Evolutionary conservation across 495 filamentous ascomycete genomes (phyloP).

Genomic region (Chaetomium cochliodes): DNA sequence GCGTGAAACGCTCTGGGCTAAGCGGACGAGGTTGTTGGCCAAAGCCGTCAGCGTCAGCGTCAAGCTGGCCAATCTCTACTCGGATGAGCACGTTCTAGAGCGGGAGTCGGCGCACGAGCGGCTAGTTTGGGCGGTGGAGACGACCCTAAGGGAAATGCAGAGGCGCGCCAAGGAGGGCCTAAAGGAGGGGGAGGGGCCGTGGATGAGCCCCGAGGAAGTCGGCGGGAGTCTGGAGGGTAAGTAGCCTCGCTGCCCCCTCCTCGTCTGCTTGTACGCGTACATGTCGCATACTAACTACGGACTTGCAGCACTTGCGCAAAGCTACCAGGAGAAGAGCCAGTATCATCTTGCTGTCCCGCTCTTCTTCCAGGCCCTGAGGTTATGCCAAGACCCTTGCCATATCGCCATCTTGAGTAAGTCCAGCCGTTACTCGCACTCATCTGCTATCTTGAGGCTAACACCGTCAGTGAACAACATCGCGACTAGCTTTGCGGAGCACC

Average conservation of each 20-base stretch:
- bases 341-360: constrained; percentile 82
- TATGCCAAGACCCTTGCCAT: constrained; percentile 65
- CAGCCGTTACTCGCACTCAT: neutral
- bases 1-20: constrained; percentile 54
- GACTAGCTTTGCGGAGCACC: constrained; percentile 63
- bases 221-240: constrained; percentile 68
- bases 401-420: constrained; percentile 68
- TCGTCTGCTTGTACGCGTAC: neutral
- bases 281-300: constrained; percentile 18
- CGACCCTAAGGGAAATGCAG: constrained; percentile 68
- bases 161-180: constrained; percentile 62
- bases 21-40: constrained; percentile 66
- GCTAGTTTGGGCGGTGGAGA: constrained; percentile 80
- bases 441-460: neutral
- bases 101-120: constrained; percentile 66
- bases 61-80: constrained; percentile 80
- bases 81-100: constrained; percentile 57
- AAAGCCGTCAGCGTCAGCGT: constrained; percentile 72
- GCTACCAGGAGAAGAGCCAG: constrained; percentile 66
- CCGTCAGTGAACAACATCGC: constrained; percentile 69
- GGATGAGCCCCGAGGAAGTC: constrained; percentile 70
- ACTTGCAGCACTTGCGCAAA: constrained; percentile 61
- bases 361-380: constrained; percentile 74
- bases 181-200: constrained; percentile 63
- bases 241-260: constrained; percentile 21